Percentiles rank a stretch among this genome's conserved stretches.
Evolutionary conservation across 129 eudicot genomes (phyloP).

Genomic region (Escallonia herrerae): DNA sequence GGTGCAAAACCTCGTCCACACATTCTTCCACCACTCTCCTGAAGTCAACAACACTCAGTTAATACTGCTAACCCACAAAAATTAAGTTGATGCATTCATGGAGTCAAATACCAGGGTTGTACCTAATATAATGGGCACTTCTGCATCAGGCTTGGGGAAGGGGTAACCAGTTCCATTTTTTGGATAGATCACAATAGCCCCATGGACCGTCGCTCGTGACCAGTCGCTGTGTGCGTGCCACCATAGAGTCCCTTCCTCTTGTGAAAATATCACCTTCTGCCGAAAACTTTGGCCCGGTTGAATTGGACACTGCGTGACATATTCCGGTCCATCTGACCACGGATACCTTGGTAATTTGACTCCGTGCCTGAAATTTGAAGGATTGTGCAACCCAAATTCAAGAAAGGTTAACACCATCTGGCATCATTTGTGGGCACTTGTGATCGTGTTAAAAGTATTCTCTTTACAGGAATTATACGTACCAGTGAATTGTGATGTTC

Average conservation of each 20-base stretch:
- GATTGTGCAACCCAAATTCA: not conserved
- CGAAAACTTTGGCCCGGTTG: constrained; percentile 47
- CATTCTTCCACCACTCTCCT: constrained; percentile 64
- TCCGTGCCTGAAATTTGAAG: constrained; percentile 45
- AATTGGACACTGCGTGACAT: constrained; percentile 56
- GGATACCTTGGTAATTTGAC: constrained; percentile 59
- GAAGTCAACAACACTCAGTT: not conserved
- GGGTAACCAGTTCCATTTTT: constrained; percentile 38
- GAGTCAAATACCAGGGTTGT: not conserved
- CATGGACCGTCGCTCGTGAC: constrained; percentile 59
- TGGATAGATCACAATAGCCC: constrained; percentile 38
- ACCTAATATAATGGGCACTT: constrained; percentile 52
- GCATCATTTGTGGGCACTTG: constrained; percentile 2
- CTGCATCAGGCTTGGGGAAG: constrained; percentile 39
- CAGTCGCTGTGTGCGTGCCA: constrained; percentile 77
- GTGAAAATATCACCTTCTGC: constrained; percentile 37
- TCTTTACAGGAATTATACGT: not conserved
- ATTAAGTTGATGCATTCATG: not conserved
- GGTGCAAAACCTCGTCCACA: constrained; percentile 28
- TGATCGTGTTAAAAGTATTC: not conserved
- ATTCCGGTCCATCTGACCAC: constrained; percentile 70
- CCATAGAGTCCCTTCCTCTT: constrained; percentile 65
- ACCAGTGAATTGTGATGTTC: constrained; percentile 56
- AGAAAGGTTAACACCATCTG: not conserved
- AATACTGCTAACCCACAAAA: not conserved